A percentile compares a stretch with the other conserved stretches of the same genome.
Conservation (phyloP, 1,284 basidiomycete genomes). For the Tilletia walkeri region DNA sequence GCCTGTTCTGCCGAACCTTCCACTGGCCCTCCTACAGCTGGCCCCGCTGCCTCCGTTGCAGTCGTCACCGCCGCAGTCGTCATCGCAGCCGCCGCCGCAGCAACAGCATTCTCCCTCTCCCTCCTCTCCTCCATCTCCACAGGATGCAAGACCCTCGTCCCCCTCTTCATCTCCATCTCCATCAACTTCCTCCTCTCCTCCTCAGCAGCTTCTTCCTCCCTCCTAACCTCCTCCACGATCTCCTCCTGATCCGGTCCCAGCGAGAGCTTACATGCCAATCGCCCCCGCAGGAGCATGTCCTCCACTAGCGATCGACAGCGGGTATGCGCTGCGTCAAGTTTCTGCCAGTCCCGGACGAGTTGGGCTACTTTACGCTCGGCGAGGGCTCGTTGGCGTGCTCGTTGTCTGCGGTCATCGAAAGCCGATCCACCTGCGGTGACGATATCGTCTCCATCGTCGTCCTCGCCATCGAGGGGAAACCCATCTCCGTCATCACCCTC, state of each 20-base stretch:
- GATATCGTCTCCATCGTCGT: conserved; percentile 31
- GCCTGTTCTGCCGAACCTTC: not conserved
- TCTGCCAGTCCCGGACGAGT: conserved; percentile 2
- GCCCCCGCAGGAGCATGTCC: conserved; percentile 11
- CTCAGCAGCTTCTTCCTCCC: conserved; percentile 15
- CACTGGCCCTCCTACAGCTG: not conserved
- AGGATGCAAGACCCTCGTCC: conserved; percentile 43
- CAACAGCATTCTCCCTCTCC: conserved; percentile 23
- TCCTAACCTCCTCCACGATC: conserved; percentile 15
- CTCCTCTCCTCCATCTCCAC: conserved; percentile 38
- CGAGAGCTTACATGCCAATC: conserved; percentile 10
- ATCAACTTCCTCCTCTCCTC: not conserved
- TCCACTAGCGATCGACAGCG: conserved; percentile 5
- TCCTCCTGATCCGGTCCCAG: conserved; percentile 2
- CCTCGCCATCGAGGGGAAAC: conserved; percentile 22
- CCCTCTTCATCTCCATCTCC: not conserved
- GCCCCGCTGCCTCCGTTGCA: not conserved
- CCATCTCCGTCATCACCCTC: conserved; percentile 24
- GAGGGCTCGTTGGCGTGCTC: conserved; percentile 2
- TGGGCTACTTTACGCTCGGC: conserved; percentile 9
- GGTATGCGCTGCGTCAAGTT: conserved; percentile 5
- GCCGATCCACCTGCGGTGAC: conserved; percentile 16
- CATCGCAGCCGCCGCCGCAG: conserved; percentile 18
- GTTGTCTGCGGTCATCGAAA: not conserved
- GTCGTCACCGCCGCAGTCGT: not conserved